phyloP scores from a whole-genome alignment of 1,139 yeast genomes.

The Saccharomyces hybrid region DNA sequence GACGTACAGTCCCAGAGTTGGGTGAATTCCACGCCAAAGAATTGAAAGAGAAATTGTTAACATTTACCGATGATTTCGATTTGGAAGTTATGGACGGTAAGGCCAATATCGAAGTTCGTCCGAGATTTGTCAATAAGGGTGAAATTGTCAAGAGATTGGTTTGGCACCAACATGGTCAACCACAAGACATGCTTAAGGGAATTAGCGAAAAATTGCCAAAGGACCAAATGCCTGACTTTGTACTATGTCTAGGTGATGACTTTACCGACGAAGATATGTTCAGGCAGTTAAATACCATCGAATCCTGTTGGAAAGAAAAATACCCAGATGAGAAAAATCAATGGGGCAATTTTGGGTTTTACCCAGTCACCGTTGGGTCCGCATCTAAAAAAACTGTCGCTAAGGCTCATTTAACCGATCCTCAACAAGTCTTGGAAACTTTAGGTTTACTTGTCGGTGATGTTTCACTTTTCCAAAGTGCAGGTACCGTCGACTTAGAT shows the following conservation, averaged over 20 bases:
- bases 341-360: conserved; percentile 56
- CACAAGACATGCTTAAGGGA: conserved; percentile 32
- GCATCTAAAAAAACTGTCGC: conserved; percentile 87
- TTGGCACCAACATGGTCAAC: conserved; percentile 48
- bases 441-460: conserved; percentile 72
- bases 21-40: conserved; percentile 81
- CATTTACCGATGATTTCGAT: conserved; percentile 62
- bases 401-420: conserved; percentile 79
- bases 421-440: conserved; percentile 78
- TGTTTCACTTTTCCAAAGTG: conserved; percentile 67
- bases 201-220: conserved; percentile 35
- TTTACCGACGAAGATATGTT: conserved; percentile 98
- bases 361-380: conserved; percentile 92
- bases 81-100: conserved; percentile 97
- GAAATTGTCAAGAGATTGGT: conserved; percentile 84
- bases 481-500: conserved; percentile 66
- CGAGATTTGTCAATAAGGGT: conserved; percentile 90
- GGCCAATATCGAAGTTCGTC: conserved; percentile 95
- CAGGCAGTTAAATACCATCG: conserved; percentile 57
- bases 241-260: conserved; percentile 90
- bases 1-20: conserved; percentile 87
- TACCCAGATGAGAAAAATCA: conserved; percentile 36
- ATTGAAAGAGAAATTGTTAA: conserved; percentile 57
- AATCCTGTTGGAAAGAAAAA: conserved; percentile 37
- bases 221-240: conserved; percentile 66